phyloP scores from a whole-genome alignment of 2,329 filamentous ascomycete species.

The Colletotrichum sp. region DNA sequence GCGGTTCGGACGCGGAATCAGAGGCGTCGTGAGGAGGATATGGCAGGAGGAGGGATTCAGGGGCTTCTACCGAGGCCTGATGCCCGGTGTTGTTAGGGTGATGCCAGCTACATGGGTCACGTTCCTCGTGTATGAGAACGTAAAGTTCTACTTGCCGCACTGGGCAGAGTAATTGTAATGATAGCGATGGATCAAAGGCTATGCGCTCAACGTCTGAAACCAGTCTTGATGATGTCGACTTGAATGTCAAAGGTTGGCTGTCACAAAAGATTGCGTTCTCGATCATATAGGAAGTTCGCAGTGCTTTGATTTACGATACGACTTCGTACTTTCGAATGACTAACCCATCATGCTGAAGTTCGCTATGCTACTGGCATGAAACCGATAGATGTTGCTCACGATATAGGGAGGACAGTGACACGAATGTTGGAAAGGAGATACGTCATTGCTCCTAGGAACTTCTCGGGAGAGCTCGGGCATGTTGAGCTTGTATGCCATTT shows the following conservation, averaged over 20 bases:
- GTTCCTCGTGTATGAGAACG: constrained; percentile 96
- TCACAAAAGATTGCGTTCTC: fast-evolving
- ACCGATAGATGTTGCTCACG: too few relatives aligned
- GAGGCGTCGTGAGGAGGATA: constrained; percentile 74
- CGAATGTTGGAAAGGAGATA: too few relatives aligned
- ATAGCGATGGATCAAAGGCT: neutral
- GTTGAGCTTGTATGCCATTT: too few relatives aligned
- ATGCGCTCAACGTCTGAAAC: neutral
- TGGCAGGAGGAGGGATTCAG: constrained; percentile 79
- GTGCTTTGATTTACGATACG: too few relatives aligned
- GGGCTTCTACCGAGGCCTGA: constrained; percentile 91
- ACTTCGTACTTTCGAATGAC: too few relatives aligned
- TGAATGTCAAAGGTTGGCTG: neutral
- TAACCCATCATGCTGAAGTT: too few relatives aligned
- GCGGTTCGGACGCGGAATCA: constrained; percentile 72
- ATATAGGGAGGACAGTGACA: too few relatives aligned
- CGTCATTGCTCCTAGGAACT: too few relatives aligned
- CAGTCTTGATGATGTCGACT: neutral
- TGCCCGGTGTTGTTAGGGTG: constrained; percentile 88
- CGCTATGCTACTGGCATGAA: too few relatives aligned
- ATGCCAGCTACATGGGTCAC: constrained; percentile 96
- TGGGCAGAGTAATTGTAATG: constrained; percentile 23
- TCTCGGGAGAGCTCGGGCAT: too few relatives aligned
- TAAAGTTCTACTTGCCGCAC: constrained; percentile 70
- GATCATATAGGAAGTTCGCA: neutral